Base-by-base conservation (phyloP, 2,329 filamentous ascomycete genomes). In the Chaetomiaceae sp. region DNA sequence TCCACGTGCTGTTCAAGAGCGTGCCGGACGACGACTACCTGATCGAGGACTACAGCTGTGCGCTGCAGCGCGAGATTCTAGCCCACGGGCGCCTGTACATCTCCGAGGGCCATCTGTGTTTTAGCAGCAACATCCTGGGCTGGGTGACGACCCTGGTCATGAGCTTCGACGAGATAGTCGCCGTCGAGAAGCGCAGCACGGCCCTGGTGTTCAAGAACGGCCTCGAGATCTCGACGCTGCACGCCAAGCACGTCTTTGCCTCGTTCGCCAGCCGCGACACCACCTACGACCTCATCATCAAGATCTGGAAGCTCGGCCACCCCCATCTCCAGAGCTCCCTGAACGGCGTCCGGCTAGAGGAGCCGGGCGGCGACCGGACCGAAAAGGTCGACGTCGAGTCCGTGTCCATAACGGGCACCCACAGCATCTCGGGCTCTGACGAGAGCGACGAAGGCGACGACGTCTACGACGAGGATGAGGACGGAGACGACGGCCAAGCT, bases 141-240 rank as follows among this genome's bases (percentile, higher is more conserved):
- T 99, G 93, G 93, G 87, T 95, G 19, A 99, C 93, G 0, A 99
- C 93, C 1, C 75, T 99, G 37, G 92, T 99, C 46, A 96, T 99
- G 73, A 95, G 90, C 67, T 99, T 99, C 66, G 93, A 99, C 64
- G 93, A 99, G 68, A 89, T 99, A 51, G 89, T 97, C 17, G 90
- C 92, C 1, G 87, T 99, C 7, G 93, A 99, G 70, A 97, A 97
- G 73, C 87, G 95, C 67, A 96, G 85, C 65, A 99, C 93, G 0
- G 93, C 93, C 0, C 78, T 99, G 54, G 77, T 99, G 2, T 97
- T 99, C 70, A 95, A 95, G 53, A 99, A 99, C 64, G 95, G 92
- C 4, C 87, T 99, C 49, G 93, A 96, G 71, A 95, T 99, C 38
- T 90, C 95, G 44, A 99, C 93, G 0, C 73, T 97, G 12, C 93